Percentiles rank a stretch among this genome's conserved stretches.
These are phyloP conservation scores for Typha latifolia DNA, from an alignment of 176 grass and related monocot genomes.

Conservation along the genomic window DNA sequence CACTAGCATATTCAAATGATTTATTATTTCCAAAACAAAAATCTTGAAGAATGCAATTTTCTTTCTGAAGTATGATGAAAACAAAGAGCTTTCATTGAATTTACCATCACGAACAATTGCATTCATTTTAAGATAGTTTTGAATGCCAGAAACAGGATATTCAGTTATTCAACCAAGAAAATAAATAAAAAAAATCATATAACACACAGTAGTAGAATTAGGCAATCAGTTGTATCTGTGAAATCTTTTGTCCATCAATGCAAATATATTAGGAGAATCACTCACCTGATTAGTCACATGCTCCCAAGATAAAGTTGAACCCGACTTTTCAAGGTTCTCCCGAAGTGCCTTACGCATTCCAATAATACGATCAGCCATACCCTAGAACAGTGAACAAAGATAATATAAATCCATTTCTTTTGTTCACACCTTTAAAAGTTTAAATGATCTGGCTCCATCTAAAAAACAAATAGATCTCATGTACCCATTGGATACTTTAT, in stretches of 20 bases:
- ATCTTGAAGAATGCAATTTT: too few species aligned
- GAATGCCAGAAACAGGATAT: neutral
- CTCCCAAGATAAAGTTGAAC: slow-evolving; percentile 82
- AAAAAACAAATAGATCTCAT: neutral
- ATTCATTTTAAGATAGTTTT: too few species aligned
- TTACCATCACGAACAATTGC: too few species aligned
- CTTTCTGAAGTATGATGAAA: too few species aligned
- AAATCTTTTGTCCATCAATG: neutral
- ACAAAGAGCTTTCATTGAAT: too few species aligned
- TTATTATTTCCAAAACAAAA: too few species aligned
- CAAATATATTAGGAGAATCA: slow-evolving; percentile 9
- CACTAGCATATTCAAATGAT: neutral
- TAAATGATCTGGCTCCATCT: too few species aligned
- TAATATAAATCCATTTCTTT: neutral
- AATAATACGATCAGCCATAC: slow-evolving; percentile 94
- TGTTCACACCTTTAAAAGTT: too few species aligned
- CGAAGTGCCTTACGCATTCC: slow-evolving; percentile 80
- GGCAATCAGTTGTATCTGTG: neutral
- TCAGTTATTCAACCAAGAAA: neutral
- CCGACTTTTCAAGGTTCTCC: slow-evolving; percentile 70
- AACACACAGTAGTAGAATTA: neutral
- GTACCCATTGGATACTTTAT: neutral
- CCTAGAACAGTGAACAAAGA: slow-evolving; percentile 30
- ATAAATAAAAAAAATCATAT: neutral
- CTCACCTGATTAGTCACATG: slow-evolving; percentile 94